Base-by-base conservation (phyloP, 768 basidiomycete species). In the Imleria badia region DNA sequence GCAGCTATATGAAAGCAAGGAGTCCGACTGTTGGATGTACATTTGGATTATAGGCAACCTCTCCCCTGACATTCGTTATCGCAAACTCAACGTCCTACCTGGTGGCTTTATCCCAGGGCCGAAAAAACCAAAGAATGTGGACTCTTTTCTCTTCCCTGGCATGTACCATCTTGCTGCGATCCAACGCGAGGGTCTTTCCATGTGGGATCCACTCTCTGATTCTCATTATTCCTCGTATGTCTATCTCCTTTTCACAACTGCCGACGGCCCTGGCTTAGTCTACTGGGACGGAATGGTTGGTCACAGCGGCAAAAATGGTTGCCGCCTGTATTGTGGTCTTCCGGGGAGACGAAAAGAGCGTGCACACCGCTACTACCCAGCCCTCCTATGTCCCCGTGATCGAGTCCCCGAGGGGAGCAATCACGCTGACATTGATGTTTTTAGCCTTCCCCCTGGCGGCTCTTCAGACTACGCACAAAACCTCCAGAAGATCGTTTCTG, bases 341-440 rank as follows among this genome's bases (percentile, higher is more conserved):
- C n/a, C n/a, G n/a, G n/a, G n/a, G n/a, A n/a, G n/a, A n/a, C n/a
- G n/a, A n/a, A n/a, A n/a, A n/a, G n/a, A n/a, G n/a, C n/a, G n/a
- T n/a, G n/a, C n/a, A n/a, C n/a, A n/a, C n/a, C 65, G n/a, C n/a
- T n/a, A n/a, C n/a, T n/a, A n/a, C n/a, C n/a, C n/a, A n/a, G n/a
- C n/a, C n/a, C n/a, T n/a, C n/a, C n/a, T n/a, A n/a, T n/a, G n/a
- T n/a, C n/a, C n/a, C n/a, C n/a, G n/a, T n/a, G n/a, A n/a, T n/a
- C n/a, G n/a, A n/a, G 17, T 12, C 13, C 48, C 71, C 1, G 15
- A 26, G 0, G n/a, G n/a, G n/a, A n/a, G n/a, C n/a, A n/a, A n/a
- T n/a, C 75, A 76, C 48, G 10, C 29, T 2, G 71, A 77, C 38
- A 47, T 75, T 3, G 47, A 70, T 17, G 42, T 71, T 12, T 59